Base-by-base conservation (phyloP, 192 early-diverging fungal species). In the Jimgerdemannia flammicorona region DNA sequence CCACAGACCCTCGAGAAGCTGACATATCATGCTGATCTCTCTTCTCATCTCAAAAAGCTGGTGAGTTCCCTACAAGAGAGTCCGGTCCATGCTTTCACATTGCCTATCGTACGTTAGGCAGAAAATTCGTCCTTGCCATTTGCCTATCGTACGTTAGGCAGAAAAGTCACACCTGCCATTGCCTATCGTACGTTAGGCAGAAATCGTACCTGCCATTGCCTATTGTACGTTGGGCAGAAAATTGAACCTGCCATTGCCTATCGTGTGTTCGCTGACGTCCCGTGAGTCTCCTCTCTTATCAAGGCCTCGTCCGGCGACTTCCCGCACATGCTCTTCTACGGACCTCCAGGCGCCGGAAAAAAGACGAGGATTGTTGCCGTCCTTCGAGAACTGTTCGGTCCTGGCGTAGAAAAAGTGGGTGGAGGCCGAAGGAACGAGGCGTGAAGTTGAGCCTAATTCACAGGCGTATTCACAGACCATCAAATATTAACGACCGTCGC, bases 311-410 rank as follows among this genome's bases (percentile, higher is more conserved):
- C 90, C 4, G 88, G 84, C n/a, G 95, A 98, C 80, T 91, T 99
- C 65, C 98, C 98, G 42, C 98, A 99, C 72, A 79, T 97, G 77
- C 87, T 99, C 1, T 88, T 99, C 40, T 99, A 97, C 83, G 98
- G 98, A 6, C 98, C 98, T 3, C 88, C 94, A 3, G 98, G 98
- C 29, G 94, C 96, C 0, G 98, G 98, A 19, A 98, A 99, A 86
- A 97, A 97, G 75, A 99, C 98, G 54, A 87, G 98, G 20, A 92
- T 99, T 44, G 87, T 91, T 29, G 94, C 95, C 39, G 77, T 95
- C 0, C 84, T 99, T 54, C 85, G 89, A 69, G 96, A 97, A 72
- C 82, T 99, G 18, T 99, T 92, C 85, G 98, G 98, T 18, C 83
- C 91, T 11, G 87, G 92, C 19, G 96, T 94, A 42, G 95, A 97